Conservation (phyloP, 176 grass and related monocot genomes). For the Tillandsia fasciculata region DNA sequence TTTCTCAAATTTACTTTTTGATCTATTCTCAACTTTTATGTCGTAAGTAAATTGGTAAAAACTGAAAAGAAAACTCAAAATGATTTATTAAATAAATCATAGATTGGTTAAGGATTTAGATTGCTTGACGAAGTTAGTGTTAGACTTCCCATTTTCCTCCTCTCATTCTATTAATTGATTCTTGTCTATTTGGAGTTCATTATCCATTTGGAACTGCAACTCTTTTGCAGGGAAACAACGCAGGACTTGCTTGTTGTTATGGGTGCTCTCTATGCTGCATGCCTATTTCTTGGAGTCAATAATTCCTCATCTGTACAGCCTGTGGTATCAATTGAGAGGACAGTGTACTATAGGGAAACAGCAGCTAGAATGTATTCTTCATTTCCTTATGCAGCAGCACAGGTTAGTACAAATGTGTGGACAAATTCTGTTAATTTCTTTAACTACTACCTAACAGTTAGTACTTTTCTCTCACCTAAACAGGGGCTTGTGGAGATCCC, state of each 20-base stretch:
- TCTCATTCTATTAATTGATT: too few relatives aligned
- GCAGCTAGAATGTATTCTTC: conserved; percentile 62
- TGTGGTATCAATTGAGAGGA: conserved; percentile 59
- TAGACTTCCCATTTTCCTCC: too few relatives aligned
- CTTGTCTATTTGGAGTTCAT: too few relatives aligned
- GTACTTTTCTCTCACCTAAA: conserved; percentile 18
- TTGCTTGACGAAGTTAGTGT: too few relatives aligned
- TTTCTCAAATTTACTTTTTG: background rate
- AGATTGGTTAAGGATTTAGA: too few relatives aligned
- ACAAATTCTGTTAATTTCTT: background rate
- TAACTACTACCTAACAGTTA: background rate
- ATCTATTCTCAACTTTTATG: too few relatives aligned
- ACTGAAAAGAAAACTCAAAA: too few relatives aligned
- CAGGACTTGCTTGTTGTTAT: conserved; percentile 48
- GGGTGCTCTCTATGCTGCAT: conserved; percentile 59
- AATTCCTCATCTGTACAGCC: conserved; percentile 60
- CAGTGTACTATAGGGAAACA: conserved; percentile 62
- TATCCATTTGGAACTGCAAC: background rate
- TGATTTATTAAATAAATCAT: background rate
- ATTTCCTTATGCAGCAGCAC: conserved; percentile 66
- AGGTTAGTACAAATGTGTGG: conserved; percentile 30
- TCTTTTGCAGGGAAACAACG: conserved; percentile 41
- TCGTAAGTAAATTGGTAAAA: too few relatives aligned
- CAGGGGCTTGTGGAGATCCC: conserved; percentile 75
- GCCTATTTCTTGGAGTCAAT: conserved; percentile 62